Evolutionary conservation across 176 grass and related monocot species (phyloP).

Genomic region (Raddia distichophylla): DNA sequence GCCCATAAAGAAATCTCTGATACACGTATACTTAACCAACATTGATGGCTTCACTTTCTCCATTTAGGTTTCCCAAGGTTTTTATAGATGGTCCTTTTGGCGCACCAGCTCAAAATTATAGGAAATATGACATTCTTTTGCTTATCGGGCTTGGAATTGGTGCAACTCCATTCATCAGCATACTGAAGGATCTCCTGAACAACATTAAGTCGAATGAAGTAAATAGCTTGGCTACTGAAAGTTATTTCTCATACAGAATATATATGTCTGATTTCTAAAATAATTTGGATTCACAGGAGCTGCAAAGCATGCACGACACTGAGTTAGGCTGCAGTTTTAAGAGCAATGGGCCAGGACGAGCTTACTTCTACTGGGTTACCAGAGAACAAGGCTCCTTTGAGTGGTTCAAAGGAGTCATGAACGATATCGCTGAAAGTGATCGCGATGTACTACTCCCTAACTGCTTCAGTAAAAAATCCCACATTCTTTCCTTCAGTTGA

Average conservation of each 20-base stretch:
- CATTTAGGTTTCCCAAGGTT: slow-evolving; percentile 68
- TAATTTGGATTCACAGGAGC: slow-evolving; percentile 45
- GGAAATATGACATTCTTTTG: slow-evolving; percentile 81
- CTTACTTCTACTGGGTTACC: slow-evolving; percentile 83
- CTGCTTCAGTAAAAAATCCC: slow-evolving; percentile 17
- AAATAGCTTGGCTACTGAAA: slow-evolving; percentile 31
- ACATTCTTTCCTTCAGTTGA: not conserved
- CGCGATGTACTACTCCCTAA: slow-evolving; percentile 50
- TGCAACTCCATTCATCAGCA: slow-evolving; percentile 85
- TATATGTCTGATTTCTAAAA: slow-evolving; percentile 17
- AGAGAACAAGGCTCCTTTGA: slow-evolving; percentile 85
- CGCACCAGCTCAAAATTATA: slow-evolving; percentile 85
- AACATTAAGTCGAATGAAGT: slow-evolving; percentile 62
- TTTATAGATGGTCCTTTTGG: slow-evolving; percentile 73
- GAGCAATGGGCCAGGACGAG: slow-evolving; percentile 58
- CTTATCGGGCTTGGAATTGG: slow-evolving; percentile 81
- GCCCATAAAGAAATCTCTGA: slow-evolving; percentile 8
- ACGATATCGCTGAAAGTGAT: slow-evolving; percentile 71
- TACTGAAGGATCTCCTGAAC: slow-evolving; percentile 82
- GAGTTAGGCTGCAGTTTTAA: slow-evolving; percentile 44
- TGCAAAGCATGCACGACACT: slow-evolving; percentile 38
- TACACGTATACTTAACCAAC: slow-evolving; percentile 2
- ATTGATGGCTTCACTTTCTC: slow-evolving; percentile 1
- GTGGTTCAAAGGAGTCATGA: slow-evolving; percentile 93
- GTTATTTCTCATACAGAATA: not conserved